phyloP scores from a whole-genome alignment of 805 yeast species.

The Schwanniomyces sp. region DNA sequence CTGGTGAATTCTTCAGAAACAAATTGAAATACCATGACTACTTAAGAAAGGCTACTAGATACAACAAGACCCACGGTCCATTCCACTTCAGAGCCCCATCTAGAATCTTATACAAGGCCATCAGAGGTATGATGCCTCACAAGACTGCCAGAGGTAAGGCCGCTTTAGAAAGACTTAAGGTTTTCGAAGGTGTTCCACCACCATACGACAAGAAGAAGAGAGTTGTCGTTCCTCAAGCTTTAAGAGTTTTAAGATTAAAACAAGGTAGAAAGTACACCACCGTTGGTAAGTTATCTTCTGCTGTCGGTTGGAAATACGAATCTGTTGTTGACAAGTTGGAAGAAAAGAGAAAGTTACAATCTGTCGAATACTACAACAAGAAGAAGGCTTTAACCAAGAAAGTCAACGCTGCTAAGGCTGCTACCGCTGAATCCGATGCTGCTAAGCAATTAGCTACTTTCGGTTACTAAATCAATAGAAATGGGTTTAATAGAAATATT shows the following conservation, averaged over 20 bases:
- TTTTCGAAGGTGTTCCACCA: conserved; percentile 99
- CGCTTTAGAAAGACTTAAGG: conserved; percentile 99
- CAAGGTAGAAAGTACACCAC: conserved; percentile 99
- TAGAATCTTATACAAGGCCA: conserved; percentile 98
- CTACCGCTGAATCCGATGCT: conserved; percentile 87
- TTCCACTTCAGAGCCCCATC: conserved; percentile 99
- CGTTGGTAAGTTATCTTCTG: conserved; percentile 90
- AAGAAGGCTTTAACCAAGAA: conserved; percentile 96
- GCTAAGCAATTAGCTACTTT: conserved; percentile 92
- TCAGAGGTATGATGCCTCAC: conserved; percentile 99
- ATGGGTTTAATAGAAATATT: conserved; percentile 1
- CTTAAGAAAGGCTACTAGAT: conserved; percentile 99
- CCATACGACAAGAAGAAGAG: conserved; percentile 99
- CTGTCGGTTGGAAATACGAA: conserved; percentile 99
- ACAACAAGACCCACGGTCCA: conserved; percentile 98
- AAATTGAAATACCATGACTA: conserved; percentile 99
- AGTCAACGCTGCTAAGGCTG: conserved; percentile 80
- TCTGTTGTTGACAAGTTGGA: conserved; percentile 95
- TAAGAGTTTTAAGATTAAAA: conserved; percentile 97
- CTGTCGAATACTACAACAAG: conserved; percentile 98
- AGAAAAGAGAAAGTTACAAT: conserved; percentile 98
- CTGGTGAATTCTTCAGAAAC: conserved; percentile 99
- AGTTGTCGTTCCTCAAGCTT: conserved; percentile 99
- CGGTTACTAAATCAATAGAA: conserved; percentile 73
- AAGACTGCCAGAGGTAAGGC: conserved; percentile 99